These are phyloP conservation scores for Malassezia sympodialis DNA, from an alignment of 1,284 basidiomycete species.

Conservation along the genomic window DNA sequence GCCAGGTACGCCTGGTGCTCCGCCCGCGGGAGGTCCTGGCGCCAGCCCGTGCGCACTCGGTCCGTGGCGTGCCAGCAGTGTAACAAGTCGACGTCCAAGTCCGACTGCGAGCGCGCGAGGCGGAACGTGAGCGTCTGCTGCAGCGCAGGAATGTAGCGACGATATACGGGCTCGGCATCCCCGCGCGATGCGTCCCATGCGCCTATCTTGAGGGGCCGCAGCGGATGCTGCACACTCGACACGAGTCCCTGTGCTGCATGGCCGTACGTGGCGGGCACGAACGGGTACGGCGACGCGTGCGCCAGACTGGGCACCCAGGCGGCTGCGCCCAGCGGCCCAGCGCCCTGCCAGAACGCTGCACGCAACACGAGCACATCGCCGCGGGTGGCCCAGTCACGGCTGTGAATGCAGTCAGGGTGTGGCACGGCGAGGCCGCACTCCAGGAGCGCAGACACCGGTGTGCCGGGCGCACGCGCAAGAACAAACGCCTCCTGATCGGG, in stretches of 20 bases:
- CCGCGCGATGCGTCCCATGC: constrained; percentile 13
- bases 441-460: constrained; percentile 13
- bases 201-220: constrained; percentile 15
- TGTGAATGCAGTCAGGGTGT: constrained; percentile 16
- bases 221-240: constrained; percentile 3
- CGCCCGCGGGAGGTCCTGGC: constrained; percentile 28
- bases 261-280: background rate
- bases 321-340: constrained; percentile 13
- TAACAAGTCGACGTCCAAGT: constrained; percentile 29
- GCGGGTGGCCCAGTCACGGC: constrained; percentile 9
- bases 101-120: constrained; percentile 21
- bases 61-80: constrained; percentile 38
- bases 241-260: background rate
- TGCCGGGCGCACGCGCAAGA: background rate
- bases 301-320: constrained; percentile 22
- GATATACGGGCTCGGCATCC: constrained; percentile 24
- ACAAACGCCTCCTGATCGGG: constrained; percentile 28
- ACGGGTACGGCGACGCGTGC: background rate
- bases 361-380: constrained; percentile 21
- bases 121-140: constrained; percentile 35
- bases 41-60: constrained; percentile 40
- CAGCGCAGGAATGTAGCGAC: constrained; percentile 32
- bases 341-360: constrained; percentile 37
- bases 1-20: constrained; percentile 30
- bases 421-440: constrained; percentile 20